Percentiles rank a stretch among this genome's conserved stretches.
phyloP scores from a whole-genome alignment of 2,329 filamentous ascomycete species.

The Verticillium albo-atrum region DNA sequence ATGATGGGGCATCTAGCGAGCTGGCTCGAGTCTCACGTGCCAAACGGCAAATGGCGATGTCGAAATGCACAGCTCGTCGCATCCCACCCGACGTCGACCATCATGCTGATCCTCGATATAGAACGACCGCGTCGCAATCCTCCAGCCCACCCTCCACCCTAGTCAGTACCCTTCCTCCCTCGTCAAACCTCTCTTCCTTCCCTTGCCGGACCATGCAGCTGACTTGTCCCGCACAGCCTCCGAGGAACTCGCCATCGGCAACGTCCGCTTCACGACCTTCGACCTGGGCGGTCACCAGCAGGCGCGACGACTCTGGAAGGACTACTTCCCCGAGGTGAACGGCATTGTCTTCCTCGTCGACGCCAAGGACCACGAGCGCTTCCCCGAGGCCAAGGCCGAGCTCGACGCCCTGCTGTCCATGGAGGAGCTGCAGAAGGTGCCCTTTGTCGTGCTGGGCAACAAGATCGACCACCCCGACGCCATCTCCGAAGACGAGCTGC shows the following conservation, averaged over 20 bases:
- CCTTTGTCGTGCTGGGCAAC: conserved; percentile 94
- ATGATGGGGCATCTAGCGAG: background rate
- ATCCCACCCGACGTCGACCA: background rate
- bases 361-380: conserved; percentile 93
- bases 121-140: conserved; percentile 90
- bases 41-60: background rate
- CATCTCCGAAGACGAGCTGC: conserved; percentile 90
- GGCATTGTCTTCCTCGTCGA: conserved; percentile 98
- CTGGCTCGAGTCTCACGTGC: background rate
- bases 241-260: conserved; percentile 88
- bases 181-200: conserved; percentile 11
- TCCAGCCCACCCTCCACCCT: conserved; percentile 86
- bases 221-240: conserved; percentile 52
- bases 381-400: conserved; percentile 92
- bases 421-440: conserved; percentile 94
- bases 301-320: conserved; percentile 91
- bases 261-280: conserved; percentile 92
- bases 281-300: conserved; percentile 93
- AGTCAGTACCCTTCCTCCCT: conserved; percentile 51
- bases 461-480: conserved; percentile 99
- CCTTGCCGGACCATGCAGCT: conserved; percentile 16
- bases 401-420: conserved; percentile 92
- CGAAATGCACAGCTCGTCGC: background rate
- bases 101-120: conserved; percentile 24
- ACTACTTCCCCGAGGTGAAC: conserved; percentile 94